Evolutionary conservation across 2,329 filamentous ascomycete species (phyloP), one percentile per base, ranked within the genome.

Genomic region (Amylocarpus encephaloides): DNA sequence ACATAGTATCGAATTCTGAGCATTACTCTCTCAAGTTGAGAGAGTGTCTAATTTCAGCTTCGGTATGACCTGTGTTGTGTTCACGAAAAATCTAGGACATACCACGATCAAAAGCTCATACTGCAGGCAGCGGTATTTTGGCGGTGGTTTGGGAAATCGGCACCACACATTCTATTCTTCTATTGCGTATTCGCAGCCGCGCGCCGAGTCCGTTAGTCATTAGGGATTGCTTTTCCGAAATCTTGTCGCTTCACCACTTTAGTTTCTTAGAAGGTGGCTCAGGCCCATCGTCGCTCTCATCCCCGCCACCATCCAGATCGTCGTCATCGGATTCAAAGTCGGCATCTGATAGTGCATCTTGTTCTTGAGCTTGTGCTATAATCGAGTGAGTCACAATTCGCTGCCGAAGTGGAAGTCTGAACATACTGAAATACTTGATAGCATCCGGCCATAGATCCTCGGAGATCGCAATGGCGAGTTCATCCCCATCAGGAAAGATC

Each of bases 381-480:
- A 78, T 66, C 79, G 71, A 44, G 48, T 47, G 9, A 22, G 43
- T 42, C 11, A 22, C 9, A 34, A 12, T 9, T 13, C 22, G 35
- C 13, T 22, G 13, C 30, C 13, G n/a, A n/a, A 34, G n/a, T 44
- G 18, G 13, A 46, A 50, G 18, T 29, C 12, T 18, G 26, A 42
- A 41, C 87, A 71, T 74, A 93, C 88, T 86, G 72, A 93, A 97
- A 72, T 93, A 94, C 68, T 87, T 88, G 68, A 95, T 84, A 51
- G 91, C 92, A 56, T 83, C 82, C 43, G 88, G 87, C 84, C 86
- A 96, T 46, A 97, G 73, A 60, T 97, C 92, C 66, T 97, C 91
- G 7, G 86, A 82, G 59, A 97, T 75, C 53, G 82, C 77, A 55
- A 89, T 77, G 35, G 90, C 91, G 43, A 97, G 69, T 54, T 91